Evolutionary conservation across 371 early-diverging fungal genomes (phyloP).

Genomic region (Gilbertella persicaria): DNA sequence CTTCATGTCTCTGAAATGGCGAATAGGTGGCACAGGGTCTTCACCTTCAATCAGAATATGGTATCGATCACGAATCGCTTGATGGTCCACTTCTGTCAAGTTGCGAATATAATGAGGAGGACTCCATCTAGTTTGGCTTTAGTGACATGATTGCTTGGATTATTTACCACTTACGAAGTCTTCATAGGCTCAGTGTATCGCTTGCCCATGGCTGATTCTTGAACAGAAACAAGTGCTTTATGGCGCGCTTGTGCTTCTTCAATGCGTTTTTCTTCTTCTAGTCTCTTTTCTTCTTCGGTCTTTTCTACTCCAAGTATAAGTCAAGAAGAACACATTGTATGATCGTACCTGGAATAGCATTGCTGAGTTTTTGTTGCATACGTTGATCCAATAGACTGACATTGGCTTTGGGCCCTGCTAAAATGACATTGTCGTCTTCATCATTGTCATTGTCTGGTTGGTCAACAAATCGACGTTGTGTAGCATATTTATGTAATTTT

Average conservation of each 20-base stretch:
- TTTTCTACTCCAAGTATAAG: slow-evolving; percentile 12
- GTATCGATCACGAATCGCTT: slow-evolving; percentile 63
- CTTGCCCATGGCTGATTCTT: slow-evolving; percentile 87
- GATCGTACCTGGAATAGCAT: slow-evolving; percentile 46
- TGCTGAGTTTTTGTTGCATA: slow-evolving; percentile 69
- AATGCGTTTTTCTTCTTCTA: slow-evolving; percentile 84
- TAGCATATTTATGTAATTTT: slow-evolving; percentile 57
- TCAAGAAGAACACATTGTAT: neutral
- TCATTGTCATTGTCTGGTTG: slow-evolving; percentile 29
- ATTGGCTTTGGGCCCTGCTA: slow-evolving; percentile 62
- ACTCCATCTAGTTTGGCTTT: too few species aligned
- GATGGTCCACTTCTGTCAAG: slow-evolving; percentile 49
- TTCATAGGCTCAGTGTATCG: slow-evolving; percentile 85
- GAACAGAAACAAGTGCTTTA: slow-evolving; percentile 82
- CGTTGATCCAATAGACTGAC: slow-evolving; percentile 86
- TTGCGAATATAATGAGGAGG: slow-evolving; percentile 76
- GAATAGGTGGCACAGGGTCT: slow-evolving; percentile 76
- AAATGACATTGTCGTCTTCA: slow-evolving; percentile 47
- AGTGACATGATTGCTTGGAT: too few species aligned
- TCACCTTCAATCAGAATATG: slow-evolving; percentile 78
- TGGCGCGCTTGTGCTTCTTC: slow-evolving; percentile 80
- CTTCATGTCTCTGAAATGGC: slow-evolving; percentile 71
- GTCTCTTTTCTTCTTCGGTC: slow-evolving; percentile 75
- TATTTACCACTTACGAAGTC: slow-evolving; percentile 68
- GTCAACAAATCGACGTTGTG: slow-evolving; percentile 32